Evolutionary conservation across 306 rosid genomes (phyloP), one percentile per base, ranked within the genome.

Genomic region (Malus fusca): DNA sequence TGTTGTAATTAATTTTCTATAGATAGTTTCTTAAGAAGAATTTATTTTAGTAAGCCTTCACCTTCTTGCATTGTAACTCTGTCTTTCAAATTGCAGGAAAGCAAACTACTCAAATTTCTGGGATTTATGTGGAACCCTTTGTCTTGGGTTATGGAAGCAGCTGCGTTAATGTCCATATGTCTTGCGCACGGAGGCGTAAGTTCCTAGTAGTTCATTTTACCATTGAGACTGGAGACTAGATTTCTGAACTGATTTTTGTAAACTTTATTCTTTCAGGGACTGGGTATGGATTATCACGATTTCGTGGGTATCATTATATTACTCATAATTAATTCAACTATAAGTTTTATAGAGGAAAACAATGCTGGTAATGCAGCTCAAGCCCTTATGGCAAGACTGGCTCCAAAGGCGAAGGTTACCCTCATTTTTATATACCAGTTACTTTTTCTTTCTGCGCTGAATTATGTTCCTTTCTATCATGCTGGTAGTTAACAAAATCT

Each of bases 61-160:
- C 55, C 56, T 42, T 60, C 22, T 42, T 42, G 25, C 42, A 23
- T 18, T 25, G 7, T 37, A 59, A 40, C 26, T 5, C n/a, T 21
- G 46, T 64, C 30, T 42, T 60, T 65, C 51, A 1, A n/a, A 51
- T 11, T 77, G 52, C 76, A 77, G 81, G 81, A 77, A 35, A 77
- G 68, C 23, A 77, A 77, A 60, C 40, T 70, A 28, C 66, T 77
- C 23, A 77, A 69, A 19, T 77, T 77, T 70, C 69, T 77, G 61
- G 75, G 75, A 1, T 77, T 77, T 30, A 77, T 77, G 81, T 77
- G 81, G 81, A 77, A 77, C 23, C 81, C 81, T 23, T 62, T 77
- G 71, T 77, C 81, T 13, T 77, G 81, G 81, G 81, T 77, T 58
- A 77, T 77, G 81, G 81, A 77, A 77, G 81, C 81, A 59, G 81